phyloP scores from a whole-genome alignment of 768 basidiomycete genomes.

The Mycena latifolia region DNA sequence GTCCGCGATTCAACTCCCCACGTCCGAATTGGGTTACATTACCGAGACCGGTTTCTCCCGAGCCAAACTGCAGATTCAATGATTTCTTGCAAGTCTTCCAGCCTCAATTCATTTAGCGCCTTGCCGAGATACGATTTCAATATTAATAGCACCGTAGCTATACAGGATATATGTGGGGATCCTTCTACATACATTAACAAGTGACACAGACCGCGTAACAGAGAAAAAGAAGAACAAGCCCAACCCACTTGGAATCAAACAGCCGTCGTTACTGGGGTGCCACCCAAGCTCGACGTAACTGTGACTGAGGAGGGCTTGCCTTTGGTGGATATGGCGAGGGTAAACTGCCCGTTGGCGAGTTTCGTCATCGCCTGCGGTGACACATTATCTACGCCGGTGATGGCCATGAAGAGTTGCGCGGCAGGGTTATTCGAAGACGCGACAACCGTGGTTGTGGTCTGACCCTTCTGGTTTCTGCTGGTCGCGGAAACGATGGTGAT shows the following conservation, averaged over 20 bases:
- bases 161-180: too few relatives aligned
- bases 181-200: too few relatives aligned
- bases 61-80: too few relatives aligned
- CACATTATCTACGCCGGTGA: slow-evolving; percentile 31
- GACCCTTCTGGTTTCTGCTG: slow-evolving; percentile 28
- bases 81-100: too few relatives aligned
- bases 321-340: slow-evolving; percentile 28
- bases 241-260: slow-evolving; percentile 4
- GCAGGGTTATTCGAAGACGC: slow-evolving; percentile 24
- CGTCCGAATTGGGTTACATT: too few relatives aligned
- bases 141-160: too few relatives aligned
- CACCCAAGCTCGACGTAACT: slow-evolving; percentile 35
- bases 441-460: slow-evolving; percentile 34
- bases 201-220: too few relatives aligned
- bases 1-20: too few relatives aligned
- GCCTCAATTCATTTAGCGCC: too few relatives aligned
- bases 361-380: slow-evolving; percentile 28
- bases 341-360: slow-evolving; percentile 24
- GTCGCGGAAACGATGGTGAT: slow-evolving; percentile 16
- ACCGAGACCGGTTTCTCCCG: too few relatives aligned
- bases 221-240: too few relatives aligned
- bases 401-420: slow-evolving; percentile 34
- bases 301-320: slow-evolving; percentile 35
- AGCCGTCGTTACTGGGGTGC: not conserved
- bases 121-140: too few relatives aligned